phyloP scores from a whole-genome alignment of 1,284 basidiomycete species.

The Tylopilus sp. region DNA sequence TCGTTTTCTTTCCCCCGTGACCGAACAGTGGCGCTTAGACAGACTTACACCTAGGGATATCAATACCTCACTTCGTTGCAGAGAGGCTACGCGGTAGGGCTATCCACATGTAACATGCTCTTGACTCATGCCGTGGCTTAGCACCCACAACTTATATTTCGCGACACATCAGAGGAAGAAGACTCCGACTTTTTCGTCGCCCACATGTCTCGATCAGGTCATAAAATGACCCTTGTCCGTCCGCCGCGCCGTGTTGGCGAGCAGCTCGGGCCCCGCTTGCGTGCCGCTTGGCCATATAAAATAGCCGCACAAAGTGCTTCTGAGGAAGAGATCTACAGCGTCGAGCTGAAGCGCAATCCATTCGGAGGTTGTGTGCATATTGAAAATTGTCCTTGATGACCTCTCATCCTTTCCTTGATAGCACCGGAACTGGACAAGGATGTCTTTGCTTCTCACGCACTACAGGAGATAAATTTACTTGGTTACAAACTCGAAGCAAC shows the following conservation, averaged over 20 bases:
- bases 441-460: constrained; percentile 43
- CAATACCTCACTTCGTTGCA: constrained; percentile 62
- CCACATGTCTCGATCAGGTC: constrained; percentile 55
- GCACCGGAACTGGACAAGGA: constrained; percentile 42
- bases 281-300: constrained; percentile 48
- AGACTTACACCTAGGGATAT: constrained; percentile 40
- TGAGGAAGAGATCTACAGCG: constrained; percentile 50
- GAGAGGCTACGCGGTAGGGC: constrained; percentile 50
- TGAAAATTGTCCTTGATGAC: constrained; percentile 21
- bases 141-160: constrained; percentile 62
- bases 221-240: constrained; percentile 57
- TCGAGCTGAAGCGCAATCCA: constrained; percentile 45
- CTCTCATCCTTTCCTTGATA: constrained; percentile 20
- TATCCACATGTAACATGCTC: neutral
- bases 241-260: constrained; percentile 53
- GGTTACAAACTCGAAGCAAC: constrained; percentile 50
- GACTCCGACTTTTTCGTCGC: constrained; percentile 59
- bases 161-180: constrained; percentile 46
- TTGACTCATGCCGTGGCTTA: constrained; percentile 25
- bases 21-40: constrained; percentile 12
- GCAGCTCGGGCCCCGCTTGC: constrained; percentile 47
- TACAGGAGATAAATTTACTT: constrained; percentile 41
- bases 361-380: constrained; percentile 39
- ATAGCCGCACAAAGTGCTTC: constrained; percentile 48
- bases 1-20: constrained; percentile 11